Base-by-base conservation (phyloP, 768 basidiomycete species). In the Tubosaeta sp. region DNA sequence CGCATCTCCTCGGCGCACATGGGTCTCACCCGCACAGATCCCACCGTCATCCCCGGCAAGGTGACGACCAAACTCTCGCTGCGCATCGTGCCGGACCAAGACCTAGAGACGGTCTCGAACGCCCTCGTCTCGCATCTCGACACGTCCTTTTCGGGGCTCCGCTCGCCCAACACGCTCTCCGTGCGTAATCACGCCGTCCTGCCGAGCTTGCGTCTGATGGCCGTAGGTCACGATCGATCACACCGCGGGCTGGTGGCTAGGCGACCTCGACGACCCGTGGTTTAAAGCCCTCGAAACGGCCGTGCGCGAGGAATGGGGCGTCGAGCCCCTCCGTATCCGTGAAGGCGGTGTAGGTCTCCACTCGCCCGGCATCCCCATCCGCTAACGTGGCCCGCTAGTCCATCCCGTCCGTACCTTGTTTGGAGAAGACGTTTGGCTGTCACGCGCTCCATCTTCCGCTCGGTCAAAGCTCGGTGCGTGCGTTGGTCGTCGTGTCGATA, bases 211-310 rank as follows among this genome's bases (percentile, higher is more conserved):
- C 32, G 19, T 37, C n/a, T 26, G 38, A n/a, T 37, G 6, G 22
- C 11, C 32, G 3, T 57, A 94, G 91, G 76, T 95, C 57, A 77
- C 74, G 17, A 82, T 97, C 48, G 83, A 88, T 39, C 88, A 91
- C 53, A 86, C 81, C 2, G 94, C 93, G 0, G 87, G 94, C 61
- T 98, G 95, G 95, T 99, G 95, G 95, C 77, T 99, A 2, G 93
- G 95, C 0, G 83, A 88, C 50, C 78, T 95, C 37, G 82, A 91
- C 49, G 86, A 87, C 53, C 79, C 79, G 4, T 97, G 90, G 84
- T 95, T 95, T 74, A 80, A 84, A 57, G 85, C 89, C 0, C 76
- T 99, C 46, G 91, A 95, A 65, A 72, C 75, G 35, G 88, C 92
- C 19, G 84, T 99, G 0, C 74, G 78, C 45, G 84, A 89, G 42